Conservation (phyloP, 352 stramenopile genomes). For the Pythium grandisporangium region DNA sequence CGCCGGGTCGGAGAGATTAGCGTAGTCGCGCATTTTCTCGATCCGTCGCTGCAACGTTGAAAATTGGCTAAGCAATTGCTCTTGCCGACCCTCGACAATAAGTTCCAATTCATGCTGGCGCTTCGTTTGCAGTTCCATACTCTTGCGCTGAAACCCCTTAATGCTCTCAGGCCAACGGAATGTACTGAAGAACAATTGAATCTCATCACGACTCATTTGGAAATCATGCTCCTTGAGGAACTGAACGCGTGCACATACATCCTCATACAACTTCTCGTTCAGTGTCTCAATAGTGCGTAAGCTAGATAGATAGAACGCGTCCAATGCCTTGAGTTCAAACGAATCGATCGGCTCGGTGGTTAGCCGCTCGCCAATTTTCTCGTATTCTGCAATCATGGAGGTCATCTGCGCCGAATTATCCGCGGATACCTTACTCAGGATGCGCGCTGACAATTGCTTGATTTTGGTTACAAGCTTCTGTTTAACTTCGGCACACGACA, state of each 20-base stretch:
- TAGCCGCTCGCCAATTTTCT: conserved; percentile 82
- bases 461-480: conserved; percentile 67
- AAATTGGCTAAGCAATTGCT: conserved; percentile 79
- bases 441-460: conserved; percentile 45
- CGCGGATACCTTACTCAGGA: conserved; percentile 76
- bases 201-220: conserved; percentile 80
- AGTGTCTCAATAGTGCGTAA: conserved; percentile 63
- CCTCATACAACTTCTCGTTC: conserved; percentile 64
- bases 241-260: conserved; percentile 67
- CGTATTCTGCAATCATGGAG: conserved; percentile 78
- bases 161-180: conserved; percentile 89
- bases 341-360: conserved; percentile 85
- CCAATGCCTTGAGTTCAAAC: conserved; percentile 83
- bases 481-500: conserved; percentile 86
- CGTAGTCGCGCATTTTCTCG: conserved; percentile 88
- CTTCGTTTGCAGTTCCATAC: conserved; percentile 86
- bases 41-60: conserved; percentile 73
- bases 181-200: conserved; percentile 87
- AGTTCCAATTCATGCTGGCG: conserved; percentile 86
- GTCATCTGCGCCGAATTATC: conserved; percentile 87
- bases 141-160: conserved; percentile 87
- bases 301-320: conserved; percentile 77
- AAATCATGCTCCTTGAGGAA: conserved; percentile 89
- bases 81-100: conserved; percentile 83
- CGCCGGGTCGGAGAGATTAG: conserved; percentile 66